These are phyloP conservation scores for Trametes punicea DNA, from an alignment of 768 basidiomycete species.

Conservation along the genomic window DNA sequence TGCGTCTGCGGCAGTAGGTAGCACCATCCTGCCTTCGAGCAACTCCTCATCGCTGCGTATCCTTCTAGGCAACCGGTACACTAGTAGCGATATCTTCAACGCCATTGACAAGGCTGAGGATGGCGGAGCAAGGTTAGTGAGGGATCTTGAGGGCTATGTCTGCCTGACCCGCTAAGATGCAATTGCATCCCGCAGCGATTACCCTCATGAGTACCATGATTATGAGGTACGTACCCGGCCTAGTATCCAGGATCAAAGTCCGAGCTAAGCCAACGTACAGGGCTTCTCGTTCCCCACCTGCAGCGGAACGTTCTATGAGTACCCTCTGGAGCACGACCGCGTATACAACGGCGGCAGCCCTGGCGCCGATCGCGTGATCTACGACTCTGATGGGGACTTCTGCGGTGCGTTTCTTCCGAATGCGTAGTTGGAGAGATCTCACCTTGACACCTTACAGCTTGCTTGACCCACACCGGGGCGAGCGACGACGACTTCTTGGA, in stretches of 20 bases:
- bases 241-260: not conserved
- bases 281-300: slow-evolving; percentile 27
- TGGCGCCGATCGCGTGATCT: slow-evolving; percentile 31
- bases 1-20: slow-evolving; percentile 25
- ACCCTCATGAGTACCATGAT: slow-evolving; percentile 30
- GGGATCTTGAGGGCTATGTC: not conserved
- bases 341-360: slow-evolving; percentile 29
- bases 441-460: slow-evolving; percentile 12
- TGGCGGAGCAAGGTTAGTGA: slow-evolving; percentile 21
- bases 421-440: not conserved
- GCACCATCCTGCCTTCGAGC: not conserved
- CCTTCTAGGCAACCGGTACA: slow-evolving; percentile 16
- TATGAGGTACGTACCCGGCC: slow-evolving; percentile 22
- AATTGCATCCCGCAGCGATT: slow-evolving; percentile 17
- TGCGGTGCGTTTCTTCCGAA: slow-evolving; percentile 18
- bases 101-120: slow-evolving; percentile 24
- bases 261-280: not conserved
- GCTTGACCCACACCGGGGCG: slow-evolving; percentile 25
- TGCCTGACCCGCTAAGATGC: not conserved
- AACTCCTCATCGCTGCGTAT: not conserved
- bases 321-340: slow-evolving; percentile 23
- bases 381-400: slow-evolving; percentile 20
- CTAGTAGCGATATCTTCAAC: slow-evolving; percentile 17
- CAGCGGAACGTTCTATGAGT: slow-evolving; percentile 24
- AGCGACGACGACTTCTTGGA: slow-evolving; percentile 22